A percentile compares a stretch with the other conserved stretches of the same genome.
These are phyloP conservation scores for Draba incana DNA, from an alignment of 345 rosid genomes.

Conservation along the genomic window DNA sequence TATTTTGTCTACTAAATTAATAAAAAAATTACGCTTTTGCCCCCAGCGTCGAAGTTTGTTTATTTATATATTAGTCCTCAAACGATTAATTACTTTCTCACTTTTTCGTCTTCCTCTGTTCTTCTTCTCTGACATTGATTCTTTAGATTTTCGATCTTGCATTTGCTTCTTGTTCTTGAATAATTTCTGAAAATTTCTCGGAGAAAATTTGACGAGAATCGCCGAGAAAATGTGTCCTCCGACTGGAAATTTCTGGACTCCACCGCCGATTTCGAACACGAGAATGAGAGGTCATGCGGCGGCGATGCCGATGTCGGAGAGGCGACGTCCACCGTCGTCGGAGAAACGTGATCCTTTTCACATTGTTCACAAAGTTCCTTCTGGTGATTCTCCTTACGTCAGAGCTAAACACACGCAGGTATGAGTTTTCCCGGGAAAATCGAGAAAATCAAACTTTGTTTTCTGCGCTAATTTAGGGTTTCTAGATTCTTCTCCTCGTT, in stretches of 20 bases:
- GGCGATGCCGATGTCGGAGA: slow-evolving; percentile 58
- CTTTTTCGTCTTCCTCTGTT: not conserved
- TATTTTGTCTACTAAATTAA: slow-evolving; percentile 1
- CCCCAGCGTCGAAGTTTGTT: not conserved
- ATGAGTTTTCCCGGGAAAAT: slow-evolving; percentile 5
- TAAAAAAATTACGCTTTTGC: slow-evolving; percentile 5
- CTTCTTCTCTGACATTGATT: slow-evolving; percentile 8
- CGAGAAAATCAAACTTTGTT: not conserved
- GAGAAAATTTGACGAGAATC: not conserved
- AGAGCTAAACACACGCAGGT: slow-evolving; percentile 88
- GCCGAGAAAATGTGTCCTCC: slow-evolving; percentile 38
- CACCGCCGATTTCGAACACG: slow-evolving; percentile 52
- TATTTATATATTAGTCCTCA: slow-evolving; percentile 2
- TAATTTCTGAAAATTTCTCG: not conserved
- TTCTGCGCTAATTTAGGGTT: not conserved
- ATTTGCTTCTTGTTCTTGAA: slow-evolving; percentile 21
- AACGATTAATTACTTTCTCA: not conserved
- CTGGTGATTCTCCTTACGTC: slow-evolving; percentile 82
- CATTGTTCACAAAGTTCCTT: slow-evolving; percentile 73
- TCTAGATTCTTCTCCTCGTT: not conserved
- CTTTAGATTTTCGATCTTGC: not conserved
- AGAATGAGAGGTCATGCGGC: slow-evolving; percentile 28
- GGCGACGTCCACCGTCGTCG: slow-evolving; percentile 46
- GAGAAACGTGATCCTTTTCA: slow-evolving; percentile 56
- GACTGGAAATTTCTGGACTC: slow-evolving; percentile 54